These are phyloP conservation scores for Trichophyton simii DNA, from an alignment of 2,329 filamentous ascomycete genomes.

Conservation along the genomic window DNA sequence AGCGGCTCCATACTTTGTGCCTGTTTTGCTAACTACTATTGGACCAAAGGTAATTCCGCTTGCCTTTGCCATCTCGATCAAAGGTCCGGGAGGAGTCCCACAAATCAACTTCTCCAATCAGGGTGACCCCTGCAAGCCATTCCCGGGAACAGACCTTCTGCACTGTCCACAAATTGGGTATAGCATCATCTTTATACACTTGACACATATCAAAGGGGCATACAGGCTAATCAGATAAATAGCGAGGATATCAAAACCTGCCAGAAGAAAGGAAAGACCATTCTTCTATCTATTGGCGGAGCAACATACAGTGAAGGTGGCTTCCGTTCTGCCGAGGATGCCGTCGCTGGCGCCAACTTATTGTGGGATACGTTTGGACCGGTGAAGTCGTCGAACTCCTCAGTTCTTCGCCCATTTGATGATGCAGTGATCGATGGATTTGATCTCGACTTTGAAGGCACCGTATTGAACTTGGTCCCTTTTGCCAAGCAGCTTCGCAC, in stretches of 20 bases:
- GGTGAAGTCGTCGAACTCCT: constrained; percentile 15
- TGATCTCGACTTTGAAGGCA: constrained; percentile 61
- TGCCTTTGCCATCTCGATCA: constrained; percentile 50
- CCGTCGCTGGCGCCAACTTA: constrained; percentile 45
- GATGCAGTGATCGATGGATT: constrained; percentile 57
- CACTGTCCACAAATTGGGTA: constrained; percentile 55
- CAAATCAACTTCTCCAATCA: constrained; percentile 52
- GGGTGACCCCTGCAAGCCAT: constrained; percentile 48
- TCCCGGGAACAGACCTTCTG: constrained; percentile 45
- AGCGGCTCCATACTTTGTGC: not conserved
- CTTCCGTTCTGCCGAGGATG: constrained; percentile 43
- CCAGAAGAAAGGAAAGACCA: constrained; percentile 55
- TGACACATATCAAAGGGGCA: constrained; percentile 13
- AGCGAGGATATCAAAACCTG: constrained; percentile 42
- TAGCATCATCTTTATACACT: constrained; percentile 16
- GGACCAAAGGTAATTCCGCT: constrained; percentile 47
- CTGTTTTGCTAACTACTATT: not conserved
- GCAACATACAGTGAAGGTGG: constrained; percentile 58
- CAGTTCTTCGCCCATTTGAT: constrained; percentile 52
- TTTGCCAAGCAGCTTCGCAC: constrained; percentile 48
- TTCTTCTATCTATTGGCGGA: constrained; percentile 60
- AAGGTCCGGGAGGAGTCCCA: constrained; percentile 28
- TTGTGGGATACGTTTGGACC: constrained; percentile 64
- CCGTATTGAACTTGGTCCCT: constrained; percentile 45
- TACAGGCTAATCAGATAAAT: not conserved